Conservation (phyloP, 768 basidiomycete genomes). For the Podaxis sp. region DNA sequence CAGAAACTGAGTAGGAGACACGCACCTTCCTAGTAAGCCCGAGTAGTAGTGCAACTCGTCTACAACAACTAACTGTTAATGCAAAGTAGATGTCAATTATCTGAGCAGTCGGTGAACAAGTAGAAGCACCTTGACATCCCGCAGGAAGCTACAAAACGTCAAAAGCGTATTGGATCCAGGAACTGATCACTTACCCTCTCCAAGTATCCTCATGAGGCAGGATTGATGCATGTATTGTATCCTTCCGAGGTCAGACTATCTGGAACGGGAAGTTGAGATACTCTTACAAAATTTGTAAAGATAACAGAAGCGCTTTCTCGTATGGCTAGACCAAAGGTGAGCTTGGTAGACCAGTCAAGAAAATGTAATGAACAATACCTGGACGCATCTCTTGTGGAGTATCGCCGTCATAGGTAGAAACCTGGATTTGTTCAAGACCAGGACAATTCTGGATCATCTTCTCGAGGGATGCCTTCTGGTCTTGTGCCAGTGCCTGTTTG, state of each 20-base stretch:
- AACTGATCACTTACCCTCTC: slow-evolving; percentile 48
- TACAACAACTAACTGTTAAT: slow-evolving; percentile 60
- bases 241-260: slow-evolving; percentile 34
- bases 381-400: slow-evolving; percentile 67
- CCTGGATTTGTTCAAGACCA: slow-evolving; percentile 58
- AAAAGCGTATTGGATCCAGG: neutral
- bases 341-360: neutral
- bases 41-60: slow-evolving; percentile 89
- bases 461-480: slow-evolving; percentile 70
- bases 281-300: slow-evolving; percentile 82
- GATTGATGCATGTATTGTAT: slow-evolving; percentile 82
- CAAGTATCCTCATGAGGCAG: slow-evolving; percentile 81
- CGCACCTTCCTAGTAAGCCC: slow-evolving; percentile 73
- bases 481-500: slow-evolving; percentile 84
- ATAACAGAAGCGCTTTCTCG: slow-evolving; percentile 74
- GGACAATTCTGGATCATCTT: slow-evolving; percentile 58
- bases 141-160: slow-evolving; percentile 54
- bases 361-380: slow-evolving; percentile 36
- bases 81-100: neutral
- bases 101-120: neutral
- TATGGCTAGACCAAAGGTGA: slow-evolving; percentile 40
- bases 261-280: neutral
- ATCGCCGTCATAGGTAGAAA: slow-evolving; percentile 87
- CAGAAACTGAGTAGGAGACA: neutral
- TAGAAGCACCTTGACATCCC: slow-evolving; percentile 51